Base-by-base conservation (phyloP, 495 filamentous ascomycete genomes). In the Talaromyces trachyspermus region DNA sequence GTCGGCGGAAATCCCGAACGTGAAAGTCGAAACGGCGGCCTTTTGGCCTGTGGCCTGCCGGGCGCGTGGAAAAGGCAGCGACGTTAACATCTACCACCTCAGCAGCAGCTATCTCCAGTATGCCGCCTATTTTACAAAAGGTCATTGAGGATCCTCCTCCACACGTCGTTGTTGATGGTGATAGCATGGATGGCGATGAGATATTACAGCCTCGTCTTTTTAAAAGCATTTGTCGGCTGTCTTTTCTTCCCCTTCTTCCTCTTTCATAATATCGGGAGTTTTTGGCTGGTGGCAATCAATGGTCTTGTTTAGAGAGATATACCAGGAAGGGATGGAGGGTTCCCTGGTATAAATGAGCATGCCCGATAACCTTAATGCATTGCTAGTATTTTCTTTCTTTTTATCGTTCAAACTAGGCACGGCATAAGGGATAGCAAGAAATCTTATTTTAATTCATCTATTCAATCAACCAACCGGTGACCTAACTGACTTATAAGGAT, bases 111-210 rank as follows among this genome's bases (percentile, higher is more conserved):
- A 36, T 30, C n/a, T 11, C 30, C 14, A 5, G 29, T 12, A 22
- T 46, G 7, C 29, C 44, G 4, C 29, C 42, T n/a, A 26, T 29
- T 9, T 27, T 44, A n/a, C 42, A 44, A 4, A 15, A 33, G 9
- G 5, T 44, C 27, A 19, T 30, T 20, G 12, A 20, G 8, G 41
- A 27, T n/a, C 10, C 23, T 44, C n/a, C n/a, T n/a, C n/a, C n/a
- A n/a, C 24, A 29, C 1, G 6, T 14, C 32, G 20, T 20, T 15
- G 20, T 0, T 10, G 14, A 11, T 8, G 44, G 0, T 23, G 20
- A 19, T 12, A 46, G 44, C 17, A 37, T 46, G 3, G 22, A 37
- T 1, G 12, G 26, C 7, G 44, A 46, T 18, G 44, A 46, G n/a
- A 37, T 24, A 17, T 9, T 37, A 2, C 12, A 40, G 23, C 9